Base-by-base conservation (phyloP, 2,329 filamentous ascomycete genomes). In the Dothiorella sarmentorum region DNA sequence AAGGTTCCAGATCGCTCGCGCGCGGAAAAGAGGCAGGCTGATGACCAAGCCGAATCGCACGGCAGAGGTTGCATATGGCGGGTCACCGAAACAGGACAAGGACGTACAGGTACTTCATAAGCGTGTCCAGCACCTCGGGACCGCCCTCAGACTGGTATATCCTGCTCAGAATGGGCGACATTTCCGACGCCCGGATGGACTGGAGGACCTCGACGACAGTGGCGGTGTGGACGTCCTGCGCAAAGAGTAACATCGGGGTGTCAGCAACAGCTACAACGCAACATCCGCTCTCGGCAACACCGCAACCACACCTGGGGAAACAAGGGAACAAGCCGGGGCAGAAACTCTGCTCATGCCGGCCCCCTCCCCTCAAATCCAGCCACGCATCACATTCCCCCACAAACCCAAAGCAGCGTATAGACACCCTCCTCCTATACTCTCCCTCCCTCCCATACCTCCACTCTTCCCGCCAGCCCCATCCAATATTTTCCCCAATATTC, bases 71-170 rank as follows among this genome's bases (percentile, higher is more conserved):
- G 49, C 49, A 53, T 45, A 45, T 38, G 35, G 22, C 49, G 11
- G 22, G 20, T n/a, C 22, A 37, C 35, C 20, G 22, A 38, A 38
- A 53, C 24, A 27, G 44, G 45, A 40, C 45, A n/a, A 40, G 43
- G 59, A 80, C 88, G 69, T 84, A 97, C 86, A 97, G 80, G 77
- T 97, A 99, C 80, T 99, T 99, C 90, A 96, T 96, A 73, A 99
- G 78, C 53, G 93, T 91, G 74, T 99, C 94, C 65, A 96, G 78
- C 61, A 89, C 82, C 76, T 97, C 94, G 62, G 85, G 85, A 26
- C 94, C 94, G 62, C 89, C 89, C 52, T 89, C 85, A 10, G 87
- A 85, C 61, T 79, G 80, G 76, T 94, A 91, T 69, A 97, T 88
- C 60, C 86, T 84, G 75, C 87, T 85, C 65, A 99, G 80, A 68